phyloP scores from a whole-genome alignment of 2,329 filamentous ascomycete genomes.

The Albifimbria verrucaria region DNA sequence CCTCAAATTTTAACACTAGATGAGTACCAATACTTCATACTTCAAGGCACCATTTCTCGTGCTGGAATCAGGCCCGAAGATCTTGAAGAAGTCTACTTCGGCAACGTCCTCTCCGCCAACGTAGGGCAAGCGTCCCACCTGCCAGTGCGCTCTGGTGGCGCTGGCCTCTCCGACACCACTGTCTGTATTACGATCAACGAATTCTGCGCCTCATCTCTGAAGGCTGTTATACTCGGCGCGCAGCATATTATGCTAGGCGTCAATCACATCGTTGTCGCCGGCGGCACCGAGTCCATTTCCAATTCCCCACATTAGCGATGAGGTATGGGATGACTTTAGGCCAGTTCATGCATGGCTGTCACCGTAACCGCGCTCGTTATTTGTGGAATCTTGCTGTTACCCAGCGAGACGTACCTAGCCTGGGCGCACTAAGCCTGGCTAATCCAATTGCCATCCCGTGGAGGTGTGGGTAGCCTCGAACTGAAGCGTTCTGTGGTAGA shows the following conservation, averaged over 20 bases:
- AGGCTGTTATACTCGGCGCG: conserved; percentile 89
- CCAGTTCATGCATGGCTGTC: no score
- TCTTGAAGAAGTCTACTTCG: conserved; percentile 95
- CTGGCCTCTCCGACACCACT: conserved; percentile 75
- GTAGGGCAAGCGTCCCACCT: conserved; percentile 91
- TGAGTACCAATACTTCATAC: no score
- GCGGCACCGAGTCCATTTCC: conserved; percentile 97
- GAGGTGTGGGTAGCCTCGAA: no score
- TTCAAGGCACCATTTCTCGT: conserved; percentile 72
- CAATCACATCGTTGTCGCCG: conserved; percentile 87
- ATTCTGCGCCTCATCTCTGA: conserved; percentile 93
- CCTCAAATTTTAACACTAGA: background rate
- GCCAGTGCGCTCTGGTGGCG: conserved; percentile 89
- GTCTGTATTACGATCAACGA: conserved; percentile 97
- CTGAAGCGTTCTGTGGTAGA: no score
- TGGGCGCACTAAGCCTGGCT: no score
- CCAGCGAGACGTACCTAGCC: no score
- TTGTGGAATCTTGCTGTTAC: no score
- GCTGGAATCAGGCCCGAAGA: conserved; percentile 84
- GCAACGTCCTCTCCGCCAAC: conserved; percentile 97
- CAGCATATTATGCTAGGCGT: conserved; percentile 98
- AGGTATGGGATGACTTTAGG: no score
- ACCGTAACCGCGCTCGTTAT: no score
- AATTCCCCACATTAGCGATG: conserved; percentile 96
- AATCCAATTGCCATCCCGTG: no score